Conservation (phyloP, 73 alveolate species). For the Symbiodinium natans region DNA sequence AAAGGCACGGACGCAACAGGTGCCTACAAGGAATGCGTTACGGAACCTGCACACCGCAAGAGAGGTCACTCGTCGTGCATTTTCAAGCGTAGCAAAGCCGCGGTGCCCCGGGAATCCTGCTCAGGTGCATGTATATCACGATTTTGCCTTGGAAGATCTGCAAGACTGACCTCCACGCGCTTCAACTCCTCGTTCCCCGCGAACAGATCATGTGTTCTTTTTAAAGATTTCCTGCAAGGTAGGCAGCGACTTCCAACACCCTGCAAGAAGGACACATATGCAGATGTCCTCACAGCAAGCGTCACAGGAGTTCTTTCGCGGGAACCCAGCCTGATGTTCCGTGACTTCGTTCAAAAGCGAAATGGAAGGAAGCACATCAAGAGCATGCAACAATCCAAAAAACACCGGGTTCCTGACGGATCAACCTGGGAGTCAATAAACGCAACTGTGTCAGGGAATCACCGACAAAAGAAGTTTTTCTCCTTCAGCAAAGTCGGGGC, state of each 20-base stretch:
- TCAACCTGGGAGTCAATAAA: neutral
- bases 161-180: slow-evolving; percentile 71
- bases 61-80: slow-evolving; percentile 67
- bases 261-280: neutral
- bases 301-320: slow-evolving; percentile 92
- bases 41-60: too few species aligned
- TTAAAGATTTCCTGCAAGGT: slow-evolving; percentile 64
- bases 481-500: too few species aligned
- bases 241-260: neutral
- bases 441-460: too few species aligned
- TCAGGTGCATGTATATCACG: too few species aligned
- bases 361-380: neutral
- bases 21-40: too few species aligned
- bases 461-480: too few species aligned
- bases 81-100: slow-evolving; percentile 56
- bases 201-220: slow-evolving; percentile 77
- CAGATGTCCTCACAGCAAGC: slow-evolving; percentile 27
- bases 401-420: neutral
- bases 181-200: slow-evolving; percentile 90
- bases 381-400: neutral
- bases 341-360: neutral
- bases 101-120: slow-evolving; percentile 69
- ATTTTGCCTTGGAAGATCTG: neutral
- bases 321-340: slow-evolving; percentile 41
- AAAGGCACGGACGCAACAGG: too few species aligned